Percentiles rank a stretch among this genome's conserved stretches.
Conservation (phyloP, 495 filamentous ascomycete species). For the Lasiosphaeria ovina region DNA sequence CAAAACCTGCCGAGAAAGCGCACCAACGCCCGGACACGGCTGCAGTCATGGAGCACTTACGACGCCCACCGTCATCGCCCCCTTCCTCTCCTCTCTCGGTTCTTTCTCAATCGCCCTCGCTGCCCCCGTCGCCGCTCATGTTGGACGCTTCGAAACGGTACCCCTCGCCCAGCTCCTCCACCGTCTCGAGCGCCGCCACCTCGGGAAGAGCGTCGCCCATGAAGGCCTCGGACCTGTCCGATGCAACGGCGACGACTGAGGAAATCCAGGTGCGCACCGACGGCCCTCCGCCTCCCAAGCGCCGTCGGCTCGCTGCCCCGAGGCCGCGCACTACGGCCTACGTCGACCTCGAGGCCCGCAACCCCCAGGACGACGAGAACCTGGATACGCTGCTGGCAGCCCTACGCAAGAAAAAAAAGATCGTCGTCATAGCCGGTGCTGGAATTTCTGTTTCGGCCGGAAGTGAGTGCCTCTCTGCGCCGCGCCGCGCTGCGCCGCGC, state of each 20-base stretch:
- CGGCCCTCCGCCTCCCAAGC: slow-evolving; percentile 69
- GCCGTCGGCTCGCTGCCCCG: slow-evolving; percentile 62
- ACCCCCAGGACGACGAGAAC: slow-evolving; percentile 46
- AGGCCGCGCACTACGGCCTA: slow-evolving; percentile 74
- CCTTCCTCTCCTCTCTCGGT: slow-evolving; percentile 51
- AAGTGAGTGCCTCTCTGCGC: slow-evolving; percentile 58
- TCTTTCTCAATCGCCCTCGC: slow-evolving; percentile 56
- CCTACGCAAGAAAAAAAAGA: slow-evolving; percentile 87
- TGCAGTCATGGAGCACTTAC: slow-evolving; percentile 19
- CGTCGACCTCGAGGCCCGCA: slow-evolving; percentile 60
- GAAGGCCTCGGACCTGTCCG: slow-evolving; percentile 31
- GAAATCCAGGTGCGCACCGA: slow-evolving; percentile 55
- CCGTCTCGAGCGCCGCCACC: slow-evolving; percentile 16
- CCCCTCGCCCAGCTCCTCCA: slow-evolving; percentile 44
- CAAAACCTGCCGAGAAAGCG: background rate
- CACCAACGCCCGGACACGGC: background rate
- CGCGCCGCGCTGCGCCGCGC: background rate
- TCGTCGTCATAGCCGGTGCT: slow-evolving; percentile 93
- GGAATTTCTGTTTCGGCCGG: slow-evolving; percentile 96
- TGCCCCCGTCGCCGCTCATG: slow-evolving; percentile 47
- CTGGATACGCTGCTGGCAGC: slow-evolving; percentile 69
- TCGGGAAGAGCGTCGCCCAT: slow-evolving; percentile 45
- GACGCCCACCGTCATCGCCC: slow-evolving; percentile 28
- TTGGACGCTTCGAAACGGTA: slow-evolving; percentile 35
- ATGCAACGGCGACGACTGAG: slow-evolving; percentile 33